Base-by-base conservation (phyloP, 225 moss, liverwort and hornwort genomes). In the Bryum argenteum region DNA sequence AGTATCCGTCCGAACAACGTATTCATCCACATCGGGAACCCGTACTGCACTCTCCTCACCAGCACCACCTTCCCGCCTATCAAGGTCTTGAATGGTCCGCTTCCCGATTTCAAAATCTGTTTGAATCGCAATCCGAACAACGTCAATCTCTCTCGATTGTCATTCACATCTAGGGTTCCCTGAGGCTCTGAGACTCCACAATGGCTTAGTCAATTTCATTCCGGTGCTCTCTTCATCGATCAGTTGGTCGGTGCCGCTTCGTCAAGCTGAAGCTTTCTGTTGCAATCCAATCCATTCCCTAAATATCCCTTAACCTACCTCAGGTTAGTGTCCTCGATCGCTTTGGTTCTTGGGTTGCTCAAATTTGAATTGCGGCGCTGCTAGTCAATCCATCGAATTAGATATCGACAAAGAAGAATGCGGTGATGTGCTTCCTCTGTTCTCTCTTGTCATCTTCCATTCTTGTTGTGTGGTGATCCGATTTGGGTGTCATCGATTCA, bases 11-110 rank as follows among this genome's bases (percentile, higher is more conserved):
- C 33, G 33, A 33, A 4, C 33, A 33, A 4, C 5, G 1, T 33
- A 5, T 33, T 33, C 33, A 33, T 33, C 33, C 33, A 6, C 33
- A 33, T 33, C 33, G 33, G 33, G 33, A 33, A 33, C 33, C 4
- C 7, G 33, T 4, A 33, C 33, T 33, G 33, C 7, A 33, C 2
- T 33, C 33, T 33, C 33, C 33, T 33, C 33, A 33, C 33, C 33
- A 6, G 33, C 33, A 33, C 57, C 17, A 43, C 21, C 39, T 77
- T 77, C 71, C 77, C 77, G 71, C 71, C 65, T 65, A 40, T 9
- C 19, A 4, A 24, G 51, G 65, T 20, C 76, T 62, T 54, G 38
- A 70, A 70, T 70, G 45, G 55, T 69, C 12, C n/a, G 63, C 63
- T 10, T 22, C n/a, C 26, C 9, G 33, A 11, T 75, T 76, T 76